Percentiles rank a stretch among this genome's conserved stretches.
phyloP scores from a whole-genome alignment of 805 yeast species.

The Tanozyma kutaoensis region DNA sequence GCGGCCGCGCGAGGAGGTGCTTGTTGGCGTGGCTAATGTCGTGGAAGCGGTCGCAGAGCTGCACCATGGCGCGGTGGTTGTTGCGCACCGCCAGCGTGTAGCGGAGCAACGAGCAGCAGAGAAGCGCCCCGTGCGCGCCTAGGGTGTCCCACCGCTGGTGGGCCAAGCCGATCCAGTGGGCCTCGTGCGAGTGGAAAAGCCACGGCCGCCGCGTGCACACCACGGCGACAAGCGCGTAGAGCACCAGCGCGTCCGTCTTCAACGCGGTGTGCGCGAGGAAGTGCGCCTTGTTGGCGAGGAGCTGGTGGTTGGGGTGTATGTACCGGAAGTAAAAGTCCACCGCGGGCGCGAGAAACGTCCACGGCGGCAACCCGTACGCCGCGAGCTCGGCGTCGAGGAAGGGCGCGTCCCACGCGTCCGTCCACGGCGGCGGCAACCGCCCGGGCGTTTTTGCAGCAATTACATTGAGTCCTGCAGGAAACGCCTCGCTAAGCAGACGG shows the following conservation, averaged over 20 bases:
- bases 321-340: constrained; percentile 11
- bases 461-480: no score
- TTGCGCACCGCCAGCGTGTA: constrained; percentile 4
- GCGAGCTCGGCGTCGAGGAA: constrained; percentile 5
- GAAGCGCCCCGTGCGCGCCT: constrained; percentile 13
- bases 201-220: constrained; percentile 5
- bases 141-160: constrained; percentile 12
- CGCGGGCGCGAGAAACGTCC: constrained; percentile 7
- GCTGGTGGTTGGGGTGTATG: constrained; percentile 9
- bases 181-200: constrained; percentile 6
- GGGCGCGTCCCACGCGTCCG: neutral
- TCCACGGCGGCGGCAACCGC: no score
- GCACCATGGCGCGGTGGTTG: constrained; percentile 4
- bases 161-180: constrained; percentile 10
- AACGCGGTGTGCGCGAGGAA: constrained; percentile 10
- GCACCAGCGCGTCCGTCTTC: constrained; percentile 9
- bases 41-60: constrained; percentile 8
- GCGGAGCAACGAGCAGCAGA: constrained; percentile 9
- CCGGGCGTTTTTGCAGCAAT: no score
- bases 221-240: constrained; percentile 13
- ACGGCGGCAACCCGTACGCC: constrained; percentile 11
- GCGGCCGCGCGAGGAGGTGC: constrained; percentile 6
- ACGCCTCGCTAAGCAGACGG: no score
- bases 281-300: constrained; percentile 8
- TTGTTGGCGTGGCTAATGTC: constrained; percentile 8